Base-by-base conservation (phyloP, 345 rosid genomes). In the Pseudoturritis turrita region DNA sequence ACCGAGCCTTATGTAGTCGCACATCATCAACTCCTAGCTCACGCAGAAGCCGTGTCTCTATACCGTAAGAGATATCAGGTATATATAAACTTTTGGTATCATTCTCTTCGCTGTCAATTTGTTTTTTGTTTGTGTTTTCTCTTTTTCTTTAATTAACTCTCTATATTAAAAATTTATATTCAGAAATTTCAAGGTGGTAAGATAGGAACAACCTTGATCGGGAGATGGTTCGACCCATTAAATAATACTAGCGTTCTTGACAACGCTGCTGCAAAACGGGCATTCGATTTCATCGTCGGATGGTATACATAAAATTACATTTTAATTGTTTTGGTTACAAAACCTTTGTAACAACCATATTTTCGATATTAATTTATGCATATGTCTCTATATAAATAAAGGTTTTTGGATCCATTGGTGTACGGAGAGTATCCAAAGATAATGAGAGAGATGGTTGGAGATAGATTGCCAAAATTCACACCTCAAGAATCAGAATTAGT, bases 1-100 rank as follows among this genome's bases (percentile, higher is more conserved):
- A 80, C 79, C 0, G 84, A 84, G 56, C 88, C 88, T 19, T 84
- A 82, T 46, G 41, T 76, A 14, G 85, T 53, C 5, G 61, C 72
- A 1, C 85, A 84, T 56, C 37, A 82, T 51, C n/a, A 80, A 54
- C 76, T 84, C 21, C 70, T 84, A 10, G 69, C 88, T 17, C 88
- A 84, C 17, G 81, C 81, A 2, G 63, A 78, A 46, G 53, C 79
- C n/a, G 88, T 43, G 6, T 8, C 62, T 12, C 8, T 73, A 36
- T 81, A 78, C 54, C 36, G 66, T 1, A 26, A 55, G 23, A 73
- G 66, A 28, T 81, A 83, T 4, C 54, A 78, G 54, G 70, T 62
- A 1, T 33, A 23, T 31, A 17, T 11, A 44, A 7, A 23, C n/a
- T n/a, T n/a, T n/a, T n/a, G n/a, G n/a, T n/a, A n/a, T n/a, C n/a